Evolutionary conservation across 2,329 filamentous ascomycete species (phyloP).

Genomic region (Podosphaera fusca): DNA sequence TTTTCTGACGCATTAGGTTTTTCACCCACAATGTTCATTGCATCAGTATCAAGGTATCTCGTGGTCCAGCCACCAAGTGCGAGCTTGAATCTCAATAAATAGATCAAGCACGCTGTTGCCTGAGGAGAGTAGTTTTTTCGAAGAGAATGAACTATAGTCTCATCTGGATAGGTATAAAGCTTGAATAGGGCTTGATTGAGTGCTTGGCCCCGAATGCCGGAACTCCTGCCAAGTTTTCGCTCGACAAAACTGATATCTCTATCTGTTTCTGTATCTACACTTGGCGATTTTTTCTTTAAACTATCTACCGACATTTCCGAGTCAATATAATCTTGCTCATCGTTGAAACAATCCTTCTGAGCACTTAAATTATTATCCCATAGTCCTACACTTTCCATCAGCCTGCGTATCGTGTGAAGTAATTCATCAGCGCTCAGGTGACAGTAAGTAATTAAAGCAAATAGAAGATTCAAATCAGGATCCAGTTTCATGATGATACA

Average conservation of each 20-base stretch:
- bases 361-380: constrained; percentile 7
- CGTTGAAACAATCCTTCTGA: neutral
- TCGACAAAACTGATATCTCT: constrained; percentile 45
- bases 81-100: constrained; percentile 49
- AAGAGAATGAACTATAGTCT: constrained; percentile 37
- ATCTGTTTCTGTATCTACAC: constrained; percentile 35
- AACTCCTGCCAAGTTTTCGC: constrained; percentile 40
- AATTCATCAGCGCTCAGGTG: constrained; percentile 43
- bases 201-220: constrained; percentile 36
- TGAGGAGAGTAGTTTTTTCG: constrained; percentile 39
- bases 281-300: constrained; percentile 19
- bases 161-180: constrained; percentile 39
- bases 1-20: constrained; percentile 34
- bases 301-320: constrained; percentile 4
- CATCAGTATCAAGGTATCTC: constrained; percentile 38
- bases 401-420: constrained; percentile 36
- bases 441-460: constrained; percentile 40
- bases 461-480: constrained; percentile 40
- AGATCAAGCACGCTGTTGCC: constrained; percentile 48
- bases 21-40: constrained; percentile 24
- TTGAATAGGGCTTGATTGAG: constrained; percentile 47
- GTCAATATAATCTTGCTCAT: neutral
- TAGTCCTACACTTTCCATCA: constrained; percentile 49
- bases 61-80: constrained; percentile 55
- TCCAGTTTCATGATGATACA: constrained; percentile 40